Conservation (phyloP, 768 basidiomycete genomes). For the Podaxis rugospora region DNA sequence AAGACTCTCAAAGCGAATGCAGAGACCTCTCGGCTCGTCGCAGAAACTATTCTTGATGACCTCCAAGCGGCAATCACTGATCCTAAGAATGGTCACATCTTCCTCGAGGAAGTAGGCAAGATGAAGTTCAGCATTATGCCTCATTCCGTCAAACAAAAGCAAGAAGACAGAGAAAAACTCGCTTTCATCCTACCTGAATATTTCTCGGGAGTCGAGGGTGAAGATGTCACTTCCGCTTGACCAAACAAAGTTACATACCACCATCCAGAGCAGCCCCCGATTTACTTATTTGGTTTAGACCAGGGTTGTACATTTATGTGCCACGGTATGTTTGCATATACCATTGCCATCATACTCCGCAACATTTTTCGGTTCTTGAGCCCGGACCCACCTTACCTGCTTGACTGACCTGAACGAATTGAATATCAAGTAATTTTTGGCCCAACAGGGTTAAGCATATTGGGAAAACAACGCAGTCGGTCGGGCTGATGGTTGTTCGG, state of each 20-base stretch:
- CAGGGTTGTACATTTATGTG: background rate
- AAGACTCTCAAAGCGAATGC: slow-evolving; percentile 86
- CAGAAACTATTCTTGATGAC: slow-evolving; percentile 64
- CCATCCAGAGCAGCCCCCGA: background rate
- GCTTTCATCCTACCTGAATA: slow-evolving; percentile 77
- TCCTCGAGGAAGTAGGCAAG: slow-evolving; percentile 69
- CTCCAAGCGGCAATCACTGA: slow-evolving; percentile 43
- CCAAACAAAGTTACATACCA: background rate
- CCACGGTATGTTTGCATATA: background rate
- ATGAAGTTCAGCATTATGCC: slow-evolving; percentile 91
- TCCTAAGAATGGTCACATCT: slow-evolving; percentile 29
- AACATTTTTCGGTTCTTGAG: background rate
- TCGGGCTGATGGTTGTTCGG: background rate
- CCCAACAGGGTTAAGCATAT: background rate
- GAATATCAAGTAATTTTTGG: no score
- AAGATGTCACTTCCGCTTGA: background rate
- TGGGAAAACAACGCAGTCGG: background rate
- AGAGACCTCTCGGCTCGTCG: slow-evolving; percentile 75
- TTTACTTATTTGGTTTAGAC: background rate
- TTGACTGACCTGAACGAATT: no score
- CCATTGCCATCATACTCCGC: background rate
- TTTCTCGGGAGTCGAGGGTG: slow-evolving; percentile 33
- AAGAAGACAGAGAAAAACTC: slow-evolving; percentile 64
- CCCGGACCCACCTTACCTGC: no score
- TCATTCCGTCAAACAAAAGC: slow-evolving; percentile 43